A percentile compares a stretch with the other conserved stretches of the same genome.
phyloP scores from a whole-genome alignment of 495 filamentous ascomycete species.

The Neurospora sublineolata region DNA sequence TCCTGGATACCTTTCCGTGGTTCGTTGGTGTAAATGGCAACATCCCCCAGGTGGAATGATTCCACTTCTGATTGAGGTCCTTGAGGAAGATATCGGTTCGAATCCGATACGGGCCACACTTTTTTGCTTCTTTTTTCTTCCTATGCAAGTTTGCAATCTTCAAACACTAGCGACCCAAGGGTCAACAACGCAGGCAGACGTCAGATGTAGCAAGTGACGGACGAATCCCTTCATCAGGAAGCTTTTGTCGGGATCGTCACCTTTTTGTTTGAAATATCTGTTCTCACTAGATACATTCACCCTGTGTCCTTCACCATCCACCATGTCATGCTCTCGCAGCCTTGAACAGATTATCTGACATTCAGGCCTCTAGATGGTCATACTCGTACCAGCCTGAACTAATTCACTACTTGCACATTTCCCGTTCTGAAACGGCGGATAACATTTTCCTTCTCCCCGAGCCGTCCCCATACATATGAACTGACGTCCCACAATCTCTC shows the following conservation, averaged over 20 bases:
- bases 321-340: background rate
- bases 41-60: background rate
- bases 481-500: background rate
- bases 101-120: background rate
- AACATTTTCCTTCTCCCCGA: background rate
- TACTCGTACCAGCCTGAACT: background rate
- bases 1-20: background rate
- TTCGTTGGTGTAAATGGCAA: background rate
- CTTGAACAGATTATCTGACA: background rate
- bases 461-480: background rate
- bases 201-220: background rate
- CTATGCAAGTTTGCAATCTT: too few relatives aligned
- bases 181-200: too few relatives aligned
- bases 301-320: background rate
- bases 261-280: background rate
- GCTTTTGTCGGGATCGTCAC: background rate
- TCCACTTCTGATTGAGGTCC: background rate
- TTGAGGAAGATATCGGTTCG: background rate
- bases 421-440: background rate
- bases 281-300: background rate
- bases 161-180: too few relatives aligned
- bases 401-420: background rate
- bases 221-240: background rate
- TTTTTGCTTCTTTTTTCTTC: background rate
- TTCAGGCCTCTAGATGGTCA: background rate